Conservation (phyloP, 306 rosid species). For the Mimosa pudica region DNA sequence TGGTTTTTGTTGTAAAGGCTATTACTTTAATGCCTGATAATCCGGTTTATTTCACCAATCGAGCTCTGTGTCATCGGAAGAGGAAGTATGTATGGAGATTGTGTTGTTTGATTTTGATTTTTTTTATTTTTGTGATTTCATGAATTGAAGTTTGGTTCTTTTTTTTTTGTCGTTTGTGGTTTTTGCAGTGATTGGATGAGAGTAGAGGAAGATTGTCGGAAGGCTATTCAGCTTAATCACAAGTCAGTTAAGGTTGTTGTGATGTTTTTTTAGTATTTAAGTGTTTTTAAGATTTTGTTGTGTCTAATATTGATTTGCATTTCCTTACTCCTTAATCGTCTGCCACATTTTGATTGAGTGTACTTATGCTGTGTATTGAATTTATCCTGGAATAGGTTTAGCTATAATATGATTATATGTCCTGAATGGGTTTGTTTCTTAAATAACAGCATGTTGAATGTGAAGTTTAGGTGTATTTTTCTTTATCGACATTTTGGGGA, state of each 20-base stretch:
- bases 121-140: not conserved
- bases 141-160: not conserved
- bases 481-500: too few relatives aligned
- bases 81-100: slow-evolving; percentile 67
- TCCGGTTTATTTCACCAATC: slow-evolving; percentile 82
- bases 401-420: not conserved
- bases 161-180: slow-evolving; percentile 4
- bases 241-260: slow-evolving; percentile 71
- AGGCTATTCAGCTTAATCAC: slow-evolving; percentile 76
- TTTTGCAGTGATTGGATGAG: slow-evolving; percentile 78
- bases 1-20: slow-evolving; percentile 23
- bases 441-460: too few relatives aligned
- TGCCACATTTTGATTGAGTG: slow-evolving; percentile 20
- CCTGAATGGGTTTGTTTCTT: too few relatives aligned
- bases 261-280: slow-evolving; percentile 26
- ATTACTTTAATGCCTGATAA: slow-evolving; percentile 77
- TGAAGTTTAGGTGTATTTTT: too few relatives aligned
- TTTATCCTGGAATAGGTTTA: not conserved
- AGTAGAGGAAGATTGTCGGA: slow-evolving; percentile 84
- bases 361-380: not conserved
- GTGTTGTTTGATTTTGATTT: slow-evolving; percentile 20
- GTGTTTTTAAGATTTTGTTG: not conserved
- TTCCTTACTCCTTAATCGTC: slow-evolving; percentile 12
- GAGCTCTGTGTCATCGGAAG: slow-evolving; percentile 91
- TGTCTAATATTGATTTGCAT: slow-evolving; percentile 14